These are phyloP conservation scores for Brettanomyces bruxellensis DNA, from an alignment of 805 yeast species.

Conservation along the genomic window DNA sequence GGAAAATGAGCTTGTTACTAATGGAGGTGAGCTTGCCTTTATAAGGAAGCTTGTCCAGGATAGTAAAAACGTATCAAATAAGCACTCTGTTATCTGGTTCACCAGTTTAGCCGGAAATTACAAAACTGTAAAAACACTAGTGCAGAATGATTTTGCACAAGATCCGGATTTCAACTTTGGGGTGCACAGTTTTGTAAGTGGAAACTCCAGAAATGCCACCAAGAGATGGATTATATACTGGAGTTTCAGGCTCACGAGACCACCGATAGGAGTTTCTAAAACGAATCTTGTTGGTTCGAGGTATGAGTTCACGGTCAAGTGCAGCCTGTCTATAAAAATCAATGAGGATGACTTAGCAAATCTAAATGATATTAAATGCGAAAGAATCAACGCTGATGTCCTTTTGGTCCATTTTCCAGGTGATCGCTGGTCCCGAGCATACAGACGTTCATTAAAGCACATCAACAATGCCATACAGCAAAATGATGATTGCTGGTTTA, in stretches of 20 bases:
- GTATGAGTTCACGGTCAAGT: background rate
- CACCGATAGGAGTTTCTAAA: background rate
- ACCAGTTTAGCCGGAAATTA: conserved; percentile 8
- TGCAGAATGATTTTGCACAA: background rate
- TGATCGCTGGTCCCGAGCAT: conserved; percentile 24
- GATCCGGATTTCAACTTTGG: conserved; percentile 17
- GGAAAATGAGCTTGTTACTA: conserved; percentile 29
- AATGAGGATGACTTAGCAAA: too few species aligned
- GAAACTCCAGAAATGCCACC: conserved; percentile 15
- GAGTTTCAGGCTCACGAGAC: conserved; percentile 19
- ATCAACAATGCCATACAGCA: background rate
- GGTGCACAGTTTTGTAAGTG: conserved; percentile 22
- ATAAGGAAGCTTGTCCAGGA: conserved; percentile 15
- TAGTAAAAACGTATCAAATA: conserved; percentile 1
- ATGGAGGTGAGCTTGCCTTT: conserved; percentile 40
- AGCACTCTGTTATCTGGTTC: conserved; percentile 6
- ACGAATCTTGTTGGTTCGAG: background rate
- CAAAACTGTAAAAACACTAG: conserved; percentile 1
- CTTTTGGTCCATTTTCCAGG: conserved; percentile 4
- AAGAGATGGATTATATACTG: conserved; percentile 31
- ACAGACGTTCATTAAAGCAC: conserved; percentile 9
- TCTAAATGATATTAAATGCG: too few species aligned
- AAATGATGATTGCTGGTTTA: conserved; percentile 7
- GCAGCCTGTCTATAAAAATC: too few species aligned
- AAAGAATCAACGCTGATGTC: background rate